phyloP scores from a whole-genome alignment of 148 eudicot species.

The Talinum fruticosum region DNA sequence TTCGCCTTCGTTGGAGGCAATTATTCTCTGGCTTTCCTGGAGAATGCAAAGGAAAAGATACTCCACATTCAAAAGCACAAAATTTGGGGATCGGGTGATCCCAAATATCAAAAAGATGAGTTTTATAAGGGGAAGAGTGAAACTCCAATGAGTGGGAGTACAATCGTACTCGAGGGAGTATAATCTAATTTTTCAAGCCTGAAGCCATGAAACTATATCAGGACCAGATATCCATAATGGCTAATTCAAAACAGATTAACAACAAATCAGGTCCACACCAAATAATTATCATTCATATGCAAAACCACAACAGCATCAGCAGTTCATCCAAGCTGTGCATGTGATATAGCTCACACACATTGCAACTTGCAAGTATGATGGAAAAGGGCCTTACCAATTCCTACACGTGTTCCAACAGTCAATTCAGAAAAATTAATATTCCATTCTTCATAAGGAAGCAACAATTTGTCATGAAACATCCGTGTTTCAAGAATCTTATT shows the following conservation, averaged over 20 bases:
- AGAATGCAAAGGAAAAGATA: no score
- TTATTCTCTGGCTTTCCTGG: no score
- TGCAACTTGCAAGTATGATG: not conserved
- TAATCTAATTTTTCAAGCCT: no score
- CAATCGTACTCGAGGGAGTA: no score
- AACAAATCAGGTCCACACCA: not conserved
- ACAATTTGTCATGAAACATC: constrained; percentile 62
- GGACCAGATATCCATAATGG: not conserved
- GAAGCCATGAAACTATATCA: not conserved
- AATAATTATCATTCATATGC: not conserved
- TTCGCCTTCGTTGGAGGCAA: no score
- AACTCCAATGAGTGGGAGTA: no score
- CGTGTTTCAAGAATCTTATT: constrained; percentile 68
- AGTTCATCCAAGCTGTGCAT: not conserved
- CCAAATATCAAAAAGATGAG: no score
- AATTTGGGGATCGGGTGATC: no score
- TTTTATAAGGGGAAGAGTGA: no score
- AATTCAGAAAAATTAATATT: constrained; percentile 86
- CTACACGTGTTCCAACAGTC: constrained; percentile 96
- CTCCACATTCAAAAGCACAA: no score
- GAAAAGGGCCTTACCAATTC: constrained; percentile 66
- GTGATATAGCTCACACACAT: not conserved
- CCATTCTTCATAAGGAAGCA: constrained; percentile 92
- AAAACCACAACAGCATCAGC: not conserved
- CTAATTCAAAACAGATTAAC: not conserved